These are phyloP conservation scores for Multifurca ochricompacta DNA, from an alignment of 768 basidiomycete species.

Conservation along the genomic window DNA sequence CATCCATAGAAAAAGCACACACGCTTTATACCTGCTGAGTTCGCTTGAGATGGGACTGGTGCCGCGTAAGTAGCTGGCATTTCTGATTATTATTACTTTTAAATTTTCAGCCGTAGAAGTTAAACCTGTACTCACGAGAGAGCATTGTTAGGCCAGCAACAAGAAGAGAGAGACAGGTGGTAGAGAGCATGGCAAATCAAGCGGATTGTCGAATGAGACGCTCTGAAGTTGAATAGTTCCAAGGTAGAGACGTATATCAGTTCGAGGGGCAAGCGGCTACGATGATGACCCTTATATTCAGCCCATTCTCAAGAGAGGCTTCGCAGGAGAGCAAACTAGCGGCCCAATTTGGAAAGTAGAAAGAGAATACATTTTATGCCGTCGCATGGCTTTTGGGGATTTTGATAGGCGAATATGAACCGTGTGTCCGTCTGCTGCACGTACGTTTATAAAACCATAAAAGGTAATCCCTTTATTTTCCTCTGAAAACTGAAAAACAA, in stretches of 20 bases:
- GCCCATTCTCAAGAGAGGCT: neutral
- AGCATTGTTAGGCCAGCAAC: neutral
- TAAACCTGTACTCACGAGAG: neutral
- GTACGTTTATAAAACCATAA: neutral
- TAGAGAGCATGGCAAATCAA: neutral
- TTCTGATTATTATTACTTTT: neutral
- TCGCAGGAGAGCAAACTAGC: neutral
- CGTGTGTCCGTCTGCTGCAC: neutral
- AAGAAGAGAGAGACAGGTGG: neutral
- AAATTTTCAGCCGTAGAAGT: neutral
- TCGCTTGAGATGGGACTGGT: neutral
- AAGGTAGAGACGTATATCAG: neutral
- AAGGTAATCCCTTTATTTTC: constrained; percentile 6
- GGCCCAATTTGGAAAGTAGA: constrained; percentile 6
- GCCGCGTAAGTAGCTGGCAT: neutral
- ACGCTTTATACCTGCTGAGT: neutral
- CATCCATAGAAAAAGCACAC: neutral
- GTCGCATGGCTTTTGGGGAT: neutral
- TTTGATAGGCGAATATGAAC: neutral
- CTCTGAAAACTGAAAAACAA: neutral
- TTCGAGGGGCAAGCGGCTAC: too few species aligned
- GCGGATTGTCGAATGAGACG: neutral
- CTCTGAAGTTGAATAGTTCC: neutral
- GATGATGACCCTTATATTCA: neutral
- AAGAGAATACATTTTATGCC: neutral